Evolutionary conservation across 257 asterid species (phyloP).

Genomic region (Lycium barbarum): DNA sequence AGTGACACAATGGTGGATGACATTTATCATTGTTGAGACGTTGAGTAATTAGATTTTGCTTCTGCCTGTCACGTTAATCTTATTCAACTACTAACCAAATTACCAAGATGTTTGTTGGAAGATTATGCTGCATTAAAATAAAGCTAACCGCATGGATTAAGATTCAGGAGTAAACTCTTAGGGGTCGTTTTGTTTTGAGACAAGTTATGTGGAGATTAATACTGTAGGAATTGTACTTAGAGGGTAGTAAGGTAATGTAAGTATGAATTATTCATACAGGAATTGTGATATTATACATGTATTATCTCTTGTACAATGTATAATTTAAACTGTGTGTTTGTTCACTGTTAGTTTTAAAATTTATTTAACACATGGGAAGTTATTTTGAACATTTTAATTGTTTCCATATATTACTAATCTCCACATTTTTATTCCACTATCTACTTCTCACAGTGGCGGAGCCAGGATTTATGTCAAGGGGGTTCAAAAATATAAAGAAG

Average conservation of each 20-base stretch:
- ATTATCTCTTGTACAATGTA: neutral
- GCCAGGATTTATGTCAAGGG: too few species aligned
- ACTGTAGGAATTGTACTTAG: neutral
- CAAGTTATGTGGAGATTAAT: neutral
- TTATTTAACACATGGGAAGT: too few species aligned
- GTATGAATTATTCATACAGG: neutral
- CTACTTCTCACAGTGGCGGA: too few species aligned
- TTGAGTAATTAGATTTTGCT: neutral
- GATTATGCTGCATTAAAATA: neutral
- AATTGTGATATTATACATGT: too few species aligned
- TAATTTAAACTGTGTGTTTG: neutral
- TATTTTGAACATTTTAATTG: too few species aligned
- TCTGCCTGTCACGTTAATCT: neutral
- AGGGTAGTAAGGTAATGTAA: neutral
- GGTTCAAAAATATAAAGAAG: too few species aligned
- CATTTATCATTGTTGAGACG: neutral
- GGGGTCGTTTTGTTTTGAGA: neutral
- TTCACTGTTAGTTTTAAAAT: neutral
- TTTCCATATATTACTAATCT: too few species aligned
- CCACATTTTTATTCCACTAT: neutral
- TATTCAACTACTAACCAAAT: neutral
- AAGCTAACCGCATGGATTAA: neutral
- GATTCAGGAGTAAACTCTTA: neutral
- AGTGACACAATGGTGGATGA: neutral
- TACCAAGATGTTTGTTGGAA: neutral